Conservation (phyloP, 305 asterid genomes). For the Solanum hybrid region DNA sequence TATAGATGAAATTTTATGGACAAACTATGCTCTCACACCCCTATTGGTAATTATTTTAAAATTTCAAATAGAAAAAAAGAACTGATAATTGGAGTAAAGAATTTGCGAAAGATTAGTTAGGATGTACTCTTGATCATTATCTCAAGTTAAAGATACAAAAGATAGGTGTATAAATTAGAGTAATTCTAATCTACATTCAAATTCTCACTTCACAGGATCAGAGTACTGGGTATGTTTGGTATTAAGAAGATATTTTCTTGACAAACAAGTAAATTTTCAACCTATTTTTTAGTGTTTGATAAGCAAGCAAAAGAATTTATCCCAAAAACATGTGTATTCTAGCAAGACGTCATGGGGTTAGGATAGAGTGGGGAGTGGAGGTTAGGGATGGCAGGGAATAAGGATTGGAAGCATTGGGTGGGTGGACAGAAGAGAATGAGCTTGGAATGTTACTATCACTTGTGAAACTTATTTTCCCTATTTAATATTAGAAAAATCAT, state of each 20-base stretch:
- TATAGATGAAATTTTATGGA: background rate
- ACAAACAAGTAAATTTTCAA: background rate
- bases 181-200: background rate
- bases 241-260: background rate
- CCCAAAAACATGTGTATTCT: background rate
- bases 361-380: background rate
- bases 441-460: background rate
- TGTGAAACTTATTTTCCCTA: background rate
- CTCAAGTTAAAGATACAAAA: background rate
- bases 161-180: background rate
- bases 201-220: background rate
- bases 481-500: background rate
- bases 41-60: background rate
- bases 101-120: background rate
- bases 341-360: background rate
- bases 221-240: background rate
- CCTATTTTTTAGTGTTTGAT: background rate
- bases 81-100: background rate
- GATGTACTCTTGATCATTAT: background rate
- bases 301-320: background rate
- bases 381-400: background rate
- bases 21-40: background rate
- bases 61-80: background rate
- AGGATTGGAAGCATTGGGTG: background rate
- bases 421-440: background rate